Evolutionary conservation across 129 eudicot genomes (phyloP), one percentile per base, ranked within the genome.

Genomic region (Flaveria trinervia): DNA sequence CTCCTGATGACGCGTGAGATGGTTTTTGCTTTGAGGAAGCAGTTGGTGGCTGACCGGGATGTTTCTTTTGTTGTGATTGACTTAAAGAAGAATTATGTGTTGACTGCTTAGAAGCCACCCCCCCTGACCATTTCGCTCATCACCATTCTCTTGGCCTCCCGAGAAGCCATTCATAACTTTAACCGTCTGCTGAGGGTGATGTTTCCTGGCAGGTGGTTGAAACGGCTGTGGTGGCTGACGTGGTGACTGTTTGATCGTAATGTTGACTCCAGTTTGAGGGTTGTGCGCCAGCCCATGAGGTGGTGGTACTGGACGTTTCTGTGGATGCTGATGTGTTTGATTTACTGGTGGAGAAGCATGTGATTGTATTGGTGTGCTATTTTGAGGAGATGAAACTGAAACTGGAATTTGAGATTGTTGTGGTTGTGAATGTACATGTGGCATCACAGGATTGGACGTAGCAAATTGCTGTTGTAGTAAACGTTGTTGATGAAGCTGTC

Each of bases 401-500:
- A 80, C 72, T 64, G 69, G 46, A 64, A 64, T 64, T 71, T 87
- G 96, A 51, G 92, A 25, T 25, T 55, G 82, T 20, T 62, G 93
- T 5, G n/a, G 51, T 44, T 83, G 79, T 39, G 46, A 30, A 64
- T 88, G 98, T 83, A 46, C 90, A 83, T 75, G 90, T 72, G 89
- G 87, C 85, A 79, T 74, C 79, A 78, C 56, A 65, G 92, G 65
- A 83, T 77, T 88, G 60, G 97, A 80, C 4, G 92, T 28, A 55
- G 85, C 82, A 78, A 81, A 83, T 50, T 84, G 89, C 46, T 89
- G 93, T 48, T 84, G 97, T 48, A 88, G 76, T 16, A 88, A 14
- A 51, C 90, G 95, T 26, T 88, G 96, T 73, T 92, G 94, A 49
- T 79, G 89, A 9, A 86, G 72, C 15, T 89, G 97, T 75, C 89